Conservation (phyloP, 768 basidiomycete species). For the Serendipita sp. region DNA sequence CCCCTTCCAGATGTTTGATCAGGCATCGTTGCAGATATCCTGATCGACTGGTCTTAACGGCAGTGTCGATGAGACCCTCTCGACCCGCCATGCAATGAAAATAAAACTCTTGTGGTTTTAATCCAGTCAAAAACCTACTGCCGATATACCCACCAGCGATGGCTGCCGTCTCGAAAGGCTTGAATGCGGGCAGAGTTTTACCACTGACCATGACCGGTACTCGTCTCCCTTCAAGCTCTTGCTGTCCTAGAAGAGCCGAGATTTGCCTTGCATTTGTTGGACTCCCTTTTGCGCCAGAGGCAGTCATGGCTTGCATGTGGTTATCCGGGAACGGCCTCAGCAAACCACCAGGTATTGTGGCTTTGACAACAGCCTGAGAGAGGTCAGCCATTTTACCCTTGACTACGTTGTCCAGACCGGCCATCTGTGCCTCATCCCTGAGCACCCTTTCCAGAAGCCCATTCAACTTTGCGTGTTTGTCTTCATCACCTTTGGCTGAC, state of each 20-base stretch:
- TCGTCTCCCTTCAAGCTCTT: constrained; percentile 94
- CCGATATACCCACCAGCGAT: constrained; percentile 97
- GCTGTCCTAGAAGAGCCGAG: constrained; percentile 94
- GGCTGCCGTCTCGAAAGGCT: constrained; percentile 91
- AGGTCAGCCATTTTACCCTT: constrained; percentile 74
- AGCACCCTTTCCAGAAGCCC: constrained; percentile 77
- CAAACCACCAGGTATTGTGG: constrained; percentile 70
- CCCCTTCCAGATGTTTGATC: constrained; percentile 95
- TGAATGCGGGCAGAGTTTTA: constrained; percentile 94
- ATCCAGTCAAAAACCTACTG: constrained; percentile 94
- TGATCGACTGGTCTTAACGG: constrained; percentile 96
- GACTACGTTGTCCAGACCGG: constrained; percentile 83
- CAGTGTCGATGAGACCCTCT: constrained; percentile 97
- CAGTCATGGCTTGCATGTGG: constrained; percentile 98
- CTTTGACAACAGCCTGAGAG: constrained; percentile 78
- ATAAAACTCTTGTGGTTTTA: constrained; percentile 97
- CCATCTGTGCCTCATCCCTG: constrained; percentile 94
- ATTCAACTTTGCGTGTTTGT: constrained; percentile 40
- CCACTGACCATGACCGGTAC: constrained; percentile 99
- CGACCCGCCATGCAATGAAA: constrained; percentile 99
- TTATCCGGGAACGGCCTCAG: constrained; percentile 92
- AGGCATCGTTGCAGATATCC: constrained; percentile 96
- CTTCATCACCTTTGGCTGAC: constrained; percentile 14
- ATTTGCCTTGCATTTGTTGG: constrained; percentile 96
- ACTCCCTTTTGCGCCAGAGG: constrained; percentile 94